Evolutionary conservation across 192 early-diverging fungal species (phyloP).

Genomic region (Backusella luteola): DNA sequence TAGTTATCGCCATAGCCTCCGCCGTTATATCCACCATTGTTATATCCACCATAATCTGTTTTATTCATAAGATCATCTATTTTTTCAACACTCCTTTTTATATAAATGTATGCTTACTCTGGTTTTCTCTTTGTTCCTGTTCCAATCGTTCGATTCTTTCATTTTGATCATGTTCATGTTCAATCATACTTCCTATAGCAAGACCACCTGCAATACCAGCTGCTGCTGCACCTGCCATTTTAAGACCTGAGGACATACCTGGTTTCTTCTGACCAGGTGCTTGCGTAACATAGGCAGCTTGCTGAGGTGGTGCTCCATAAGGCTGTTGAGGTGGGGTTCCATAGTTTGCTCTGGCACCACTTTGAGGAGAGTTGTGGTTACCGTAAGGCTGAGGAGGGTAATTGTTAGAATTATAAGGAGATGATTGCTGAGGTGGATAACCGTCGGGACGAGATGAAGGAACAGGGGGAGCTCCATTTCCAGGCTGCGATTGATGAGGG

Average conservation of each 20-base stretch:
- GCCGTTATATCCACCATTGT: background rate
- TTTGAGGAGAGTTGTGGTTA: background rate
- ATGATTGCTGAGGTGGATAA: constrained; percentile 18
- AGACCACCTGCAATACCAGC: constrained; percentile 29
- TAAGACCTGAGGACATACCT: constrained; percentile 26
- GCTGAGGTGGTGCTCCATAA: background rate
- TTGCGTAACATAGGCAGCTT: background rate
- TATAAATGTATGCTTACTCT: constrained; percentile 5
- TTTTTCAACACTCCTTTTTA: background rate
- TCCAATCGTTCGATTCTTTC: constrained; percentile 32
- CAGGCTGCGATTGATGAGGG: background rate
- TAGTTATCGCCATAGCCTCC: background rate
- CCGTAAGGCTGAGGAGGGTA: constrained; percentile 12
- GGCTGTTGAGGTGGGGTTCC: background rate
- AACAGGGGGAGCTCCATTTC: constrained; percentile 5
- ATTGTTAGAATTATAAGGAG: constrained; percentile 9
- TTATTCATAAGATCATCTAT: background rate
- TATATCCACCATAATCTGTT: constrained; percentile 3
- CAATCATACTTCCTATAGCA: constrained; percentile 32
- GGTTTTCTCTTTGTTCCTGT: constrained; percentile 14
- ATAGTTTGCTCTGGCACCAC: background rate
- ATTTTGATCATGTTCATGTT: constrained; percentile 29
- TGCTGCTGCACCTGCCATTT: constrained; percentile 29
- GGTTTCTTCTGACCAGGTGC: constrained; percentile 2
- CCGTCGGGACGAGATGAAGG: background rate